Base-by-base conservation (phyloP, 352 stramenopile species). In the Phytophthora kernoviae region DNA sequence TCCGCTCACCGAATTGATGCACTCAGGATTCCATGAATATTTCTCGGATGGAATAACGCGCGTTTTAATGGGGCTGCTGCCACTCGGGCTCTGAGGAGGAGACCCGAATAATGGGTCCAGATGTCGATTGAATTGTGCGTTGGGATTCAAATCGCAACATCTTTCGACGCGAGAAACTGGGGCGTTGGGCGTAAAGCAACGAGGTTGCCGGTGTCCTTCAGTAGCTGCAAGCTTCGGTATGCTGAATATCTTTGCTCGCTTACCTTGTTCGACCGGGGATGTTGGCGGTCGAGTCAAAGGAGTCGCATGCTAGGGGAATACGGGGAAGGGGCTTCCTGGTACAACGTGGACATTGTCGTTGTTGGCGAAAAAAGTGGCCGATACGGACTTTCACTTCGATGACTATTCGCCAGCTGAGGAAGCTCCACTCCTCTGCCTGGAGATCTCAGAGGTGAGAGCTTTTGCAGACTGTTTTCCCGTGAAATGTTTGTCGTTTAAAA, bases 1-100 rank as follows among this genome's bases (percentile, higher is more conserved):
- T 3, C 84, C 79, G 46, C 79, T 90, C 18, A 89, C 84, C 0
- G 78, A 90, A 40, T 88, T 88, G 34, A 93, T 87, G 41, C 75
- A 84, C 30, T 91, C 79, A 4, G 81, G 79, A 48, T 88, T 85
- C 81, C 81, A 91, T 30, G 73, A 82, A 52, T 83, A 87, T 48
- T 87, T 88, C 6, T 89, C 70, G 0, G 77, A 87, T 2, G 87
- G 32, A 8, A 54, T 46, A 18, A 76, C 55, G 18, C 69, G 62
- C 52, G 79, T 73, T 36, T 81, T 82, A 5, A 51, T 62, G 9
- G 50, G 58, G 15, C 65, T 69, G 4, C 32, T 32, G 10, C 44
- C 62, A 14, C 40, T 58, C 0, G 73, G 68, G 4, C 69, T 81
- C 60, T 73, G 69, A 4, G 76, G 63, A 14, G 75, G 70, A 3